Conservation (phyloP, 2,329 filamentous ascomycete species). For the Coniella vitis region DNA sequence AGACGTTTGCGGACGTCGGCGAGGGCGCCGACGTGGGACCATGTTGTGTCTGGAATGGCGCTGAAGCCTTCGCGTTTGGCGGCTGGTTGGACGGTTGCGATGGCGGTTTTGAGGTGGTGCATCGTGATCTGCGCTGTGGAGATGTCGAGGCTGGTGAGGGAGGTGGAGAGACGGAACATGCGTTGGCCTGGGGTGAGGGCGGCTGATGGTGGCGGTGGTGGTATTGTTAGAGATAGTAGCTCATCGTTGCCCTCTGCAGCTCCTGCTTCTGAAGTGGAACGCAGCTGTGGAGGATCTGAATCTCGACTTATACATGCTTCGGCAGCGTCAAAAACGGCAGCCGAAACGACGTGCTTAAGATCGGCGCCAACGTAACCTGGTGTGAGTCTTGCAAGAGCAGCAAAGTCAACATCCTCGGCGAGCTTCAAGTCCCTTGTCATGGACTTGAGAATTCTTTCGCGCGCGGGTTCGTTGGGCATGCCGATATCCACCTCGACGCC, state of each 20-base stretch:
- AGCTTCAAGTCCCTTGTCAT: conserved; percentile 61
- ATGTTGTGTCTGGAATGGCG: conserved; percentile 87
- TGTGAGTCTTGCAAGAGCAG: conserved; percentile 69
- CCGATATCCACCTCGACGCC: conserved; percentile 78
- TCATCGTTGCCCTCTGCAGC: neutral
- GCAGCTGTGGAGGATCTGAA: no score
- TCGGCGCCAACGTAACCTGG: conserved; percentile 93
- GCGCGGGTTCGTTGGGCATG: conserved; percentile 71
- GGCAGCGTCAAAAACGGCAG: conserved; percentile 33
- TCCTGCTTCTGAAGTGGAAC: neutral
- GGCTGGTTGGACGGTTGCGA: conserved; percentile 70
- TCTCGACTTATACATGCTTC: conserved; percentile 18
- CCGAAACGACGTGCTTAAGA: conserved; percentile 56
- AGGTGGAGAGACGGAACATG: conserved; percentile 15
- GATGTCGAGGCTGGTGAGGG: conserved; percentile 14
- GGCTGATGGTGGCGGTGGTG: neutral
- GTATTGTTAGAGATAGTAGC: neutral
- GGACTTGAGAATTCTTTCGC: conserved; percentile 70
- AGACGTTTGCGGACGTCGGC: conserved; percentile 73
- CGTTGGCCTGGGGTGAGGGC: neutral
- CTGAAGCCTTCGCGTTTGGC: conserved; percentile 91
- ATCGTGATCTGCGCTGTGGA: conserved; percentile 32
- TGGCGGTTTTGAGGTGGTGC: conserved; percentile 64
- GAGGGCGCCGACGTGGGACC: conserved; percentile 86
- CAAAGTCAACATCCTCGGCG: conserved; percentile 65